phyloP scores from a whole-genome alignment of 176 grass and related monocot genomes.

The Olyra latifolia region DNA sequence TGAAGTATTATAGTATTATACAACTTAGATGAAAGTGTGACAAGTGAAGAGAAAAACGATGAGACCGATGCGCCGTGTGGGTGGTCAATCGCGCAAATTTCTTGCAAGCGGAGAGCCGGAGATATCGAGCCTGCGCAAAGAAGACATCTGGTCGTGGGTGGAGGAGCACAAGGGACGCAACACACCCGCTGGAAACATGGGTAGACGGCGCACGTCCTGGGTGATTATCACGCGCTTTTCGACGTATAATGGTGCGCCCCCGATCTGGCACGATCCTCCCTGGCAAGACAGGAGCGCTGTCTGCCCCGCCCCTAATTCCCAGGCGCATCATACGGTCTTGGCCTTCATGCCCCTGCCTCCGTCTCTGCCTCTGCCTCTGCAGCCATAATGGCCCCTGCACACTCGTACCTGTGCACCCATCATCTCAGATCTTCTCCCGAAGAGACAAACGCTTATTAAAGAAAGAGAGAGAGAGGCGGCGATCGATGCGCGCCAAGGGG shows the following conservation, averaged over 20 bases:
- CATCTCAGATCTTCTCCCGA: slow-evolving; percentile 33
- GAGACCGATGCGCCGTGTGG: no score
- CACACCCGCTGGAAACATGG: slow-evolving; percentile 24
- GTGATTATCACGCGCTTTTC: slow-evolving; percentile 28
- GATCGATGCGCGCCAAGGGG: background rate
- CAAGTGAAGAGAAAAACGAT: no score
- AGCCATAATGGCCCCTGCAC: slow-evolving; percentile 9
- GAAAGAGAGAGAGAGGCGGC: background rate
- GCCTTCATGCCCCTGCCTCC: background rate
- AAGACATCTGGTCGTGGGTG: slow-evolving; percentile 9
- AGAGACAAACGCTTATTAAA: slow-evolving; percentile 44
- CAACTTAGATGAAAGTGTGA: no score
- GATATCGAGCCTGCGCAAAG: background rate
- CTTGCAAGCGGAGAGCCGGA: no score
- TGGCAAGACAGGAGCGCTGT: slow-evolving; percentile 36
- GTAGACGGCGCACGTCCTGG: slow-evolving; percentile 17
- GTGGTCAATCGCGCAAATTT: no score
- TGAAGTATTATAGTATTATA: no score
- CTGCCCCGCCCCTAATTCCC: slow-evolving; percentile 16
- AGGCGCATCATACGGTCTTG: slow-evolving; percentile 18
- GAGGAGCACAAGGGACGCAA: background rate
- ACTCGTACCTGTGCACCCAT: background rate
- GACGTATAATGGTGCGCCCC: slow-evolving; percentile 29
- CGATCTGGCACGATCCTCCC: slow-evolving; percentile 36
- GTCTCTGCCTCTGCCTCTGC: background rate